Conservation (phyloP, 2,329 filamentous ascomycete species). For the Penicillium sp. region DNA sequence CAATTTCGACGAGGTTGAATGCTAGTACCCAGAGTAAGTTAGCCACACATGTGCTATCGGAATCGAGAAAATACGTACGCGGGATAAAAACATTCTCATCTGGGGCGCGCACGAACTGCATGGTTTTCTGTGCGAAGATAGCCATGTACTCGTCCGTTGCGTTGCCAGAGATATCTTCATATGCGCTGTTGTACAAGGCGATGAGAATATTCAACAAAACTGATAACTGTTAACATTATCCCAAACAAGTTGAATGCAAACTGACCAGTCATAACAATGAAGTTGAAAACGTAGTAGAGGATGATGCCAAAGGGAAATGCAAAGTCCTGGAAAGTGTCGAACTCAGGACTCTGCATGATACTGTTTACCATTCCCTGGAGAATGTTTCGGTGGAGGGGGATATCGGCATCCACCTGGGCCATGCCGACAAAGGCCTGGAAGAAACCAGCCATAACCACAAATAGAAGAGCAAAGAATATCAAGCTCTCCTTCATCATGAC, state of each 20-base stretch:
- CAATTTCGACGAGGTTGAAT: constrained; percentile 88
- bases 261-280: constrained; percentile 81
- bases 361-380: constrained; percentile 71
- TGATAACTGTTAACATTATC: constrained; percentile 20
- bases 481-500: constrained; percentile 92
- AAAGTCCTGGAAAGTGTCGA: constrained; percentile 83
- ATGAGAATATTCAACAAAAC: constrained; percentile 94
- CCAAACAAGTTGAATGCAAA: constrained; percentile 1
- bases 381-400: constrained; percentile 45
- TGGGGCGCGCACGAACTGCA: constrained; percentile 93
- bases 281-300: constrained; percentile 96
- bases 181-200: constrained; percentile 93
- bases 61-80: constrained; percentile 44
- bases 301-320: constrained; percentile 90
- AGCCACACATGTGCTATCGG: neutral
- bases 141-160: constrained; percentile 95
- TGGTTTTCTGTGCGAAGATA: constrained; percentile 87
- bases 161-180: constrained; percentile 90
- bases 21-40: constrained; percentile 40
- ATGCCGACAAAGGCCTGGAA: constrained; percentile 92
- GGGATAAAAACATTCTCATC: constrained; percentile 98
- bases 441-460: constrained; percentile 75
- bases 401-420: constrained; percentile 74
- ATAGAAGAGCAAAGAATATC: constrained; percentile 91
- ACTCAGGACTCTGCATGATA: constrained; percentile 89